These are phyloP conservation scores for Nemania abortiva DNA, from an alignment of 2,329 filamentous ascomycete species.

Conservation along the genomic window DNA sequence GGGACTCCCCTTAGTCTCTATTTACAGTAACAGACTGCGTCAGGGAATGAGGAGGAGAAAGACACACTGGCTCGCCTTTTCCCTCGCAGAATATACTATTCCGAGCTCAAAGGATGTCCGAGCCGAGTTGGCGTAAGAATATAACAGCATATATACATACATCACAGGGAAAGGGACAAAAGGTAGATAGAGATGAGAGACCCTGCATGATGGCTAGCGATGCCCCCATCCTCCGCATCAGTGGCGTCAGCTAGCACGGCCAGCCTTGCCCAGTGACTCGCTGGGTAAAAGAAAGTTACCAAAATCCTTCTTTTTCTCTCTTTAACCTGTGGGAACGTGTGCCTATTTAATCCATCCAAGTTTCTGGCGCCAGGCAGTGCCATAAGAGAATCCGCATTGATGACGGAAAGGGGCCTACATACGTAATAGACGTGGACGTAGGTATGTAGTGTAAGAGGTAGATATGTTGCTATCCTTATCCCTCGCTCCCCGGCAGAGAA, in stretches of 20 bases:
- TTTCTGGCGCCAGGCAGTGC: background rate
- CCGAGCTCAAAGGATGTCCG: background rate
- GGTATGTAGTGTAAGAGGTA: background rate
- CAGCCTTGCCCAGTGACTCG: constrained; percentile 38
- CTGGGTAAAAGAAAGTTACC: constrained; percentile 31
- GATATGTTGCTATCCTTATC: constrained; percentile 1
- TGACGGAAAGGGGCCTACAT: background rate
- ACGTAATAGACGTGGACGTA: background rate
- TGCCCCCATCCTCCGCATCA: constrained; percentile 52
- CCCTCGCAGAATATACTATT: background rate
- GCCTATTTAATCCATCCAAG: constrained; percentile 11
- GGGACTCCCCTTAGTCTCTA: background rate
- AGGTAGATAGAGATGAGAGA: constrained; percentile 45
- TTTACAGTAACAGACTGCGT: background rate
- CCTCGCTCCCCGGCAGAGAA: constrained; percentile 12
- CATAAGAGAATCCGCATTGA: background rate
- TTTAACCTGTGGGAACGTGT: constrained; percentile 10
- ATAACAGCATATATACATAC: background rate
- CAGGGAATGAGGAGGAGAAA: background rate
- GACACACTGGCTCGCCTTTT: background rate
- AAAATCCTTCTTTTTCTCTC: constrained; percentile 33
- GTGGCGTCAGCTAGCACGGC: constrained; percentile 50
- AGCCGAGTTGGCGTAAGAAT: background rate
- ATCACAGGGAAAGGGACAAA: background rate
- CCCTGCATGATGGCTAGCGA: constrained; percentile 51